Conservation (phyloP, 129 eudicot species). For the Helianthus annuus region DNA sequence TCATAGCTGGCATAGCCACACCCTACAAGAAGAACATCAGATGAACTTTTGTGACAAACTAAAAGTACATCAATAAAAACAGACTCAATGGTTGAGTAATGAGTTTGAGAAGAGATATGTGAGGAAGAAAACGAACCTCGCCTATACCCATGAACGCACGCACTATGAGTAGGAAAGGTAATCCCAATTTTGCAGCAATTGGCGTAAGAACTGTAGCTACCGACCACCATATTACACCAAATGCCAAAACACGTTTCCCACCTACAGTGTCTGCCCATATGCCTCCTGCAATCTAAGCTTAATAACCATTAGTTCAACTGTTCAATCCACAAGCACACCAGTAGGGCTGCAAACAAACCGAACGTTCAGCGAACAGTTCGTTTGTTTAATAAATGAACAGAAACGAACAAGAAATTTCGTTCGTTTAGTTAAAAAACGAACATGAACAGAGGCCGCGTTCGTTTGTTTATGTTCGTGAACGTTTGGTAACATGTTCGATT, state of each 20-base stretch:
- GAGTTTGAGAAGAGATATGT: not conserved
- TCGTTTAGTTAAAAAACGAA: too few relatives aligned
- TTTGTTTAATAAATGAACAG: too few relatives aligned
- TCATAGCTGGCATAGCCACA: conserved; percentile 97
- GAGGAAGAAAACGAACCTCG: conserved; percentile 55
- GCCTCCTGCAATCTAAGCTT: conserved; percentile 89
- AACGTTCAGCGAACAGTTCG: too few relatives aligned
- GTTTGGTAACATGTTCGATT: too few relatives aligned
- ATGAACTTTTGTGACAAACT: not conserved
- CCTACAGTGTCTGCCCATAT: conserved; percentile 99
- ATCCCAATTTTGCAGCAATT: conserved; percentile 84
- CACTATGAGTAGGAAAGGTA: conserved; percentile 80
- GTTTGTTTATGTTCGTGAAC: too few relatives aligned
- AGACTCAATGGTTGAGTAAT: not conserved
- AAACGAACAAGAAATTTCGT: too few relatives aligned
- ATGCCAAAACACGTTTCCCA: conserved; percentile 81
- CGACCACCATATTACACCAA: conserved; percentile 98
- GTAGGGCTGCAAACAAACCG: too few relatives aligned
- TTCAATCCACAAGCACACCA: conserved; percentile 6
- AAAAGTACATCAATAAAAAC: not conserved
- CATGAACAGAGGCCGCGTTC: too few relatives aligned
- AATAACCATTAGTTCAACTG: conserved; percentile 27
- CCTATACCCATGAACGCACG: conserved; percentile 98
- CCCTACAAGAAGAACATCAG: conserved; percentile 49
- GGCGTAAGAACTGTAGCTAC: conserved; percentile 88